Percentiles rank a stretch among this genome's conserved stretches.
phyloP scores from a whole-genome alignment of 352 stramenopile species.

The Phytophthora sp. region DNA sequence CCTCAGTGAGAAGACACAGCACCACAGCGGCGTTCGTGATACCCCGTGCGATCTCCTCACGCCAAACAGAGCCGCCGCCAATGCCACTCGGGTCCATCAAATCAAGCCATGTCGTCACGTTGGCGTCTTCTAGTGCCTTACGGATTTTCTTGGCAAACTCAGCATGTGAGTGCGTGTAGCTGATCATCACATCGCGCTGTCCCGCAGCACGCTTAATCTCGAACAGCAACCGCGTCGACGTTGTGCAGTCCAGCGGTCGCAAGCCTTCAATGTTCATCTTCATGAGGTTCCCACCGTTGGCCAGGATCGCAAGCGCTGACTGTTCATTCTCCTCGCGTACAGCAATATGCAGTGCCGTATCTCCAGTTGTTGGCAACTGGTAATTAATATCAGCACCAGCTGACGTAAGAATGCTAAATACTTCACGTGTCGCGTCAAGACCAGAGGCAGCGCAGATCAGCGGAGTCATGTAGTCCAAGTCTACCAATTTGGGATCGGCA shows the following conservation, averaged over 20 bases:
- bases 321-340: conserved; percentile 69
- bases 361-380: conserved; percentile 57
- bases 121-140: conserved; percentile 67
- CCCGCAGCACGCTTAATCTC: conserved; percentile 83
- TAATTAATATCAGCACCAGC: conserved; percentile 82
- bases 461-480: conserved; percentile 73
- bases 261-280: conserved; percentile 73
- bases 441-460: conserved; percentile 68
- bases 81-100: conserved; percentile 89
- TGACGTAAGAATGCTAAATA: conserved; percentile 60
- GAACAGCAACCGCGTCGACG: conserved; percentile 77
- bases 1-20: conserved; percentile 79
- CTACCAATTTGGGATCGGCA: conserved; percentile 51
- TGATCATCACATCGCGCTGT: conserved; percentile 87
- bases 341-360: conserved; percentile 80
- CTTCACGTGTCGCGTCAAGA: conserved; percentile 47
- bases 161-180: conserved; percentile 84
- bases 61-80: conserved; percentile 79
- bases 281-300: conserved; percentile 75
- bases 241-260: conserved; percentile 79
- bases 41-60: conserved; percentile 79
- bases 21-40: conserved; percentile 82
- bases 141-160: conserved; percentile 86
- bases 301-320: conserved; percentile 72
- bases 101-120: conserved; percentile 88